phyloP scores from a whole-genome alignment of 2,329 filamentous ascomycete species.

The Fusarium sp. region DNA sequence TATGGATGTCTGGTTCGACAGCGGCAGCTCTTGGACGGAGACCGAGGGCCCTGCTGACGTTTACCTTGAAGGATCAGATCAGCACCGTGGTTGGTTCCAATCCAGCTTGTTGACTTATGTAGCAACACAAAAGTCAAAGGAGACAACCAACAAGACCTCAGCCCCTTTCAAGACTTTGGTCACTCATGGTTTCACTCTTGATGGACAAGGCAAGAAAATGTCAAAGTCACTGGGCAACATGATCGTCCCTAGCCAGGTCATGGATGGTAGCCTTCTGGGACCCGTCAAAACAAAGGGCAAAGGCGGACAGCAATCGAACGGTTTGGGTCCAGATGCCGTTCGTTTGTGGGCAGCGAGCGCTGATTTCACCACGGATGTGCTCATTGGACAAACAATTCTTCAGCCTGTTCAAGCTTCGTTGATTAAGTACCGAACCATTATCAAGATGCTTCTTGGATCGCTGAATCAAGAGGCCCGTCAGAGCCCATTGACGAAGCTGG shows the following conservation, averaged over 20 bases:
- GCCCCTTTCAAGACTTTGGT: conserved; percentile 90
- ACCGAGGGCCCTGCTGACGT: conserved; percentile 75
- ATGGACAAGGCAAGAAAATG: conserved; percentile 95
- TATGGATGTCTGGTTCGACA: conserved; percentile 99
- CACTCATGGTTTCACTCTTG: conserved; percentile 95
- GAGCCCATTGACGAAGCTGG: conserved; percentile 68
- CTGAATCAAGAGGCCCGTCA: conserved; percentile 67
- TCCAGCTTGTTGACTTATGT: conserved; percentile 91
- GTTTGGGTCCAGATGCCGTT: conserved; percentile 86
- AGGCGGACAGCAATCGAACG: conserved; percentile 65
- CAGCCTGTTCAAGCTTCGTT: conserved; percentile 80
- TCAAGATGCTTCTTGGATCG: conserved; percentile 90
- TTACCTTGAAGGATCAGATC: conserved; percentile 93
- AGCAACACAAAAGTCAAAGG: conserved; percentile 66
- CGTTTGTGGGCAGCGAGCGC: conserved; percentile 92
- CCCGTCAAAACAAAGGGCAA: conserved; percentile 70
- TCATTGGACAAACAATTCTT: conserved; percentile 82
- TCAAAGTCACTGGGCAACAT: conserved; percentile 96
- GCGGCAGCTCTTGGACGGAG: conserved; percentile 90
- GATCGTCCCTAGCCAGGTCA: conserved; percentile 83
- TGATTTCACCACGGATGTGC: conserved; percentile 90
- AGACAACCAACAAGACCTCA: conserved; percentile 45
- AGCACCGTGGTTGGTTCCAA: conserved; percentile 98
- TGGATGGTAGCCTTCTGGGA: conserved; percentile 83
- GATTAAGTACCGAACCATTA: conserved; percentile 87